Evolutionary conservation across 1,284 basidiomycete genomes (phyloP).

Genomic region (Leccinum ponderosum): DNA sequence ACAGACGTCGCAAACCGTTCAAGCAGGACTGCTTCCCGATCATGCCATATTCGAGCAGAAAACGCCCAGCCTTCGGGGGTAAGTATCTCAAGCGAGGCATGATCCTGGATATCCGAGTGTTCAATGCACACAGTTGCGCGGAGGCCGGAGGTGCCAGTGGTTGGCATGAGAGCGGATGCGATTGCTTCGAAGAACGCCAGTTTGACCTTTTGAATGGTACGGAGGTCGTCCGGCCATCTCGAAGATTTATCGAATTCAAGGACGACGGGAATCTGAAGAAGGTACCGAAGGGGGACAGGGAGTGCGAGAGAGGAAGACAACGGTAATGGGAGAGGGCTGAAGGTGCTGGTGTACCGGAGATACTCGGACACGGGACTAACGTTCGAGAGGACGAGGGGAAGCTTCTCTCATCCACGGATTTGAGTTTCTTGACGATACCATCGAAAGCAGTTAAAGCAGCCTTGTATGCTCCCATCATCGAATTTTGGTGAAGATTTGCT

Average conservation of each 20-base stretch:
- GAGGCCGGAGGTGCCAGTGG: conserved; percentile 43
- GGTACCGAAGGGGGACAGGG: conserved; percentile 60
- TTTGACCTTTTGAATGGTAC: conserved; percentile 94
- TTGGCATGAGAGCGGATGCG: conserved; percentile 60
- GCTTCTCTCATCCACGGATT: conserved; percentile 67
- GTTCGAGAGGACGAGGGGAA: conserved; percentile 82
- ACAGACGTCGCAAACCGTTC: conserved; percentile 60
- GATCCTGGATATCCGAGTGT: conserved; percentile 66
- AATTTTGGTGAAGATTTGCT: conserved; percentile 48
- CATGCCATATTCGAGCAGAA: conserved; percentile 81
- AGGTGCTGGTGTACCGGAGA: conserved; percentile 83
- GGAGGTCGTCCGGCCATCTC: conserved; percentile 94
- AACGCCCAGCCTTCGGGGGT: conserved; percentile 89
- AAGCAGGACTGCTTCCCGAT: conserved; percentile 81
- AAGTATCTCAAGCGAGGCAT: conserved; percentile 75
- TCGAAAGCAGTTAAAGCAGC: conserved; percentile 83
- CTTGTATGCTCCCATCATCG: conserved; percentile 68
- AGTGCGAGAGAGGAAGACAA: conserved; percentile 48
- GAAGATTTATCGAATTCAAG: conserved; percentile 91
- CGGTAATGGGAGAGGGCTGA: conserved; percentile 64
- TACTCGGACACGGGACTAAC: conserved; percentile 74
- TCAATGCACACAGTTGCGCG: conserved; percentile 61
- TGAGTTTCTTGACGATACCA: conserved; percentile 74
- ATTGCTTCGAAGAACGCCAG: conserved; percentile 88
- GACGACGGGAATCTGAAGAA: conserved; percentile 71